phyloP scores from a whole-genome alignment of 108 stramenopile genomes.

The Mayamaea pseudoterrestris region DNA sequence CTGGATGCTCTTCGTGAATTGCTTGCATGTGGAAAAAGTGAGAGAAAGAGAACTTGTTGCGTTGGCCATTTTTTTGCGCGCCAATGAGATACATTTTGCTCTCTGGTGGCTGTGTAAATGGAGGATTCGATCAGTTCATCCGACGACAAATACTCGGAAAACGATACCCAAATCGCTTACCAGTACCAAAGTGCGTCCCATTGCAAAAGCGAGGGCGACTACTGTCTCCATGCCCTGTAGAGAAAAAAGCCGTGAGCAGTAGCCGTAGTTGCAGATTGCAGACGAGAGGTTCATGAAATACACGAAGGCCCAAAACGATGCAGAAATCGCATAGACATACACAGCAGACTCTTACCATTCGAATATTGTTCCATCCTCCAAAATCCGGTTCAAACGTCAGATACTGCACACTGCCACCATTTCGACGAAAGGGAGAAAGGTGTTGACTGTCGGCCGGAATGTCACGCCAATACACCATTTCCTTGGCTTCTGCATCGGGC shows the following conservation, averaged over 20 bases:
- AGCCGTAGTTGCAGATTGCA: conserved; percentile 8
- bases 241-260: conserved; percentile 8
- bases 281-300: background rate
- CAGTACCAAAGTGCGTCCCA: conserved; percentile 84
- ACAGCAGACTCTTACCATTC: conserved; percentile 38
- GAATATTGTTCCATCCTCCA: conserved; percentile 92
- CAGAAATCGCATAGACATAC: conserved; percentile 1
- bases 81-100: conserved; percentile 29
- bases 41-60: conserved; percentile 16
- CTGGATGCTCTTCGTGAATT: conserved; percentile 50
- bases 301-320: background rate
- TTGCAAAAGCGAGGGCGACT: conserved; percentile 73
- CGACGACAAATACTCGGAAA: too few species aligned
- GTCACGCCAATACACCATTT: conserved; percentile 86
- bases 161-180: too few species aligned
- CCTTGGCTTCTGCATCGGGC: conserved; percentile 34
- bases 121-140: too few species aligned
- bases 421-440: conserved; percentile 45
- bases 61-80: conserved; percentile 46
- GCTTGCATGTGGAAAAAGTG: background rate
- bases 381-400: conserved; percentile 87
- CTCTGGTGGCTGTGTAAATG: too few species aligned
- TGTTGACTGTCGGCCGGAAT: conserved; percentile 50
- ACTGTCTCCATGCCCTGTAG: conserved; percentile 6
- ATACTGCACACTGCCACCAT: conserved; percentile 36